Conservation (phyloP, 164 flowering plant genomes). For the Vitis rupestris region DNA sequence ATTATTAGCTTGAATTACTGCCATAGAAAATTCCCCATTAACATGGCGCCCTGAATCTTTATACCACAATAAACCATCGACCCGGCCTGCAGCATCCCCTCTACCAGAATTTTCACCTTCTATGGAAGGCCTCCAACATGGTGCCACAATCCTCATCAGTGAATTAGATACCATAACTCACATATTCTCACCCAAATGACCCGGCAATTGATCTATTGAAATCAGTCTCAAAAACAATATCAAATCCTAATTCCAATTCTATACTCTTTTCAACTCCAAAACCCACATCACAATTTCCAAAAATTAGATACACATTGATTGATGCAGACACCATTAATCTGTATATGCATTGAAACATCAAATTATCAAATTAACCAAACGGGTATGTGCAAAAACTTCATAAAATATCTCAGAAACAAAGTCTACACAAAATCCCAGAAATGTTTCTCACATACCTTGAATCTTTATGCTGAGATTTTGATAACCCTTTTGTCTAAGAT, state of each 20-base stretch:
- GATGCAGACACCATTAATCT: constrained; percentile 52
- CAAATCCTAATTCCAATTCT: constrained; percentile 19
- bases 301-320: constrained; percentile 23
- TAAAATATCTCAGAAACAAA: constrained; percentile 25
- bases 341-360: constrained; percentile 9
- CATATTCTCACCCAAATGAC: constrained; percentile 45
- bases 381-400: constrained; percentile 20
- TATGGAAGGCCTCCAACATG: constrained; percentile 73
- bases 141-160: constrained; percentile 52
- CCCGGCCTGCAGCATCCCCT: constrained; percentile 34
- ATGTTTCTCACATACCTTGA: constrained; percentile 6
- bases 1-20: constrained; percentile 78
- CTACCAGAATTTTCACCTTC: constrained; percentile 45
- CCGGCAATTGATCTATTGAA: constrained; percentile 34
- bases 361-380: constrained; percentile 7
- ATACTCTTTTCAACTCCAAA: constrained; percentile 22
- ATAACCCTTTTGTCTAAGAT: not conserved
- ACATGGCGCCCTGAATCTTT: constrained; percentile 76
- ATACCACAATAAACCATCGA: constrained; percentile 77
- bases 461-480: not conserved
- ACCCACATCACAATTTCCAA: constrained; percentile 20
- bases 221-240: constrained; percentile 13
- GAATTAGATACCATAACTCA: constrained; percentile 55
- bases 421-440: not conserved
- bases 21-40: constrained; percentile 91